These are phyloP conservation scores for Kwoniella bestiolae DNA, from an alignment of 768 basidiomycete species.

Conservation along the genomic window DNA sequence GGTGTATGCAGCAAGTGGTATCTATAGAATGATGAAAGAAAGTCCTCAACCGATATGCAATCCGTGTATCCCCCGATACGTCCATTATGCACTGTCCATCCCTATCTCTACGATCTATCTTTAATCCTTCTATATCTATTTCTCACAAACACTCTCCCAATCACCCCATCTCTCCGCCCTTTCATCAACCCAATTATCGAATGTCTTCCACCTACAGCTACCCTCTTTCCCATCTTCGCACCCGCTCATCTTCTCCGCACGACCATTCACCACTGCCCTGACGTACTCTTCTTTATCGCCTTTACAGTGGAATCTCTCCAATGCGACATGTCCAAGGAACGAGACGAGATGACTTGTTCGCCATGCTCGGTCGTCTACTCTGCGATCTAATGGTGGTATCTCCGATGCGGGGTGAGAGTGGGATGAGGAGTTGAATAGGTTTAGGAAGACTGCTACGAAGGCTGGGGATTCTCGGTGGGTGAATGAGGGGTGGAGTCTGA, in stretches of 20 bases:
- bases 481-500: constrained; percentile 57
- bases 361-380: constrained; percentile 53
- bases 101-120: not conserved
- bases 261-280: constrained; percentile 58
- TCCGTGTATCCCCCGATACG: too few relatives aligned
- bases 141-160: constrained; percentile 48
- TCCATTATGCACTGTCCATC: too few relatives aligned
- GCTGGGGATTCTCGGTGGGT: constrained; percentile 60
- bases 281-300: constrained; percentile 47
- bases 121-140: not conserved
- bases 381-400: constrained; percentile 46
- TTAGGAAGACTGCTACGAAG: constrained; percentile 58
- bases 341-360: constrained; percentile 58
- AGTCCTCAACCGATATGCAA: too few relatives aligned
- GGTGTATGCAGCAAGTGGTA: too few relatives aligned
- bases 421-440: constrained; percentile 57
- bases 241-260: constrained; percentile 52
- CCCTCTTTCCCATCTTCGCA: constrained; percentile 56
- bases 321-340: constrained; percentile 59
- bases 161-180: constrained; percentile 45
- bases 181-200: constrained; percentile 45
- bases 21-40: too few relatives aligned
- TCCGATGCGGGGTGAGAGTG: constrained; percentile 38
- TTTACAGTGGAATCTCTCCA: constrained; percentile 54
- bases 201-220: constrained; percentile 54